Base-by-base conservation (phyloP, 495 filamentous ascomycete species). In the Penicillium canariense region DNA sequence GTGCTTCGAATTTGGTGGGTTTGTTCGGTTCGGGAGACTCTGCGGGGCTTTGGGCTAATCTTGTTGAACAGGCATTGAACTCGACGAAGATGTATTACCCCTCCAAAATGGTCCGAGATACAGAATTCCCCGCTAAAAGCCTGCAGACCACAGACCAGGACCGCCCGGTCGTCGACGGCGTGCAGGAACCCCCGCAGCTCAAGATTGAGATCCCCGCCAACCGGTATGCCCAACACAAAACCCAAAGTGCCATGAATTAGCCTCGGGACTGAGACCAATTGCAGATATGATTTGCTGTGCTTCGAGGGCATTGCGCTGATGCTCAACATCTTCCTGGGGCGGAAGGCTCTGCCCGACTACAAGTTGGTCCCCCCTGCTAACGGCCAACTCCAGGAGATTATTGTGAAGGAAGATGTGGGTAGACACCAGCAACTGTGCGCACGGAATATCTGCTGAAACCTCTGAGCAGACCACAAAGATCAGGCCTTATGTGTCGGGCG, bases 151-250 rank as follows among this genome's bases (percentile, higher is more conserved):
- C 90, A 40, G 78, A 90, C 67, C 75, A 78, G 48, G 81, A 87
- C 52, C 81, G 88, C 46, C 88, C 88, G 26, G 82, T 86, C 46
- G 81, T 87, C 56, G 79, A 89, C 68, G 87, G 87, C 66, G 81
- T 86, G 60, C 87, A 96, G 71, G 90, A 96, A 74, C 82, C 89
- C 5, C 87, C 95, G 42, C 87, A 97, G 75, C 81, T 97, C 66
- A 96, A 96, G 80, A 97, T 99, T 67, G 94, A 99, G 71, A 96
- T 99, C 67, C 94, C 94, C 55, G 94, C 94, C 58, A 99, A 99
- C 71, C 84, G 86, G 83, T 87, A 67, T 59, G 72, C 54, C 17
- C 26, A 50, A 46, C 12, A 17, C 9, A 38, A 23, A n/a, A 14
- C 31, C 45, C n/a, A 27, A 27, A 5, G 14, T 18, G 34, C 0